Conservation (phyloP, 1,284 basidiomycete genomes). For the Psilocybe mexicana region DNA sequence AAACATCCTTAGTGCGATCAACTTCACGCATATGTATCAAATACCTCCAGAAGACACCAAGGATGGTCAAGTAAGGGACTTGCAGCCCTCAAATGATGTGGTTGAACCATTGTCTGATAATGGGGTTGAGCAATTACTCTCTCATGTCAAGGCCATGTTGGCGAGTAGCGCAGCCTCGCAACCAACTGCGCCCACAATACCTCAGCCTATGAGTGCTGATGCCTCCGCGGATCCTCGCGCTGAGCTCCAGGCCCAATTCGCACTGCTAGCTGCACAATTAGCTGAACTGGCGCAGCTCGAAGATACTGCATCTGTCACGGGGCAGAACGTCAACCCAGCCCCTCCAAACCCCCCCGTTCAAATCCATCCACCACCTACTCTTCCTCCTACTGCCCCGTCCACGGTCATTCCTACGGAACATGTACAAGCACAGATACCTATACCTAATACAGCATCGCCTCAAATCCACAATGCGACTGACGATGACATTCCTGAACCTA, state of each 20-base stretch:
- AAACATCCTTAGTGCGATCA: constrained; percentile 74
- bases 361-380: background rate
- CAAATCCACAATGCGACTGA: constrained; percentile 1
- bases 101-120: constrained; percentile 3
- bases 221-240: constrained; percentile 43
- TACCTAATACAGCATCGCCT: constrained; percentile 3
- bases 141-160: constrained; percentile 26
- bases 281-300: constrained; percentile 46
- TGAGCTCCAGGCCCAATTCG: constrained; percentile 62
- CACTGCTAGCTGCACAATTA: constrained; percentile 62
- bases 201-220: constrained; percentile 6
- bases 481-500: constrained; percentile 6
- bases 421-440: constrained; percentile 1
- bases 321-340: background rate
- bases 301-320: constrained; percentile 8
- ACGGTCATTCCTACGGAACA: background rate
- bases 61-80: constrained; percentile 13
- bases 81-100: constrained; percentile 2
- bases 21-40: constrained; percentile 56
- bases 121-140: constrained; percentile 25
- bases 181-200: background rate
- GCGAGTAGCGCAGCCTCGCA: constrained; percentile 12
- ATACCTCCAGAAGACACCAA: constrained; percentile 36
- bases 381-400: background rate
- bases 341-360: constrained; percentile 5